Evolutionary conservation across 495 filamentous ascomycete genomes (phyloP).

Genomic region (Penicillium coprophilum): DNA sequence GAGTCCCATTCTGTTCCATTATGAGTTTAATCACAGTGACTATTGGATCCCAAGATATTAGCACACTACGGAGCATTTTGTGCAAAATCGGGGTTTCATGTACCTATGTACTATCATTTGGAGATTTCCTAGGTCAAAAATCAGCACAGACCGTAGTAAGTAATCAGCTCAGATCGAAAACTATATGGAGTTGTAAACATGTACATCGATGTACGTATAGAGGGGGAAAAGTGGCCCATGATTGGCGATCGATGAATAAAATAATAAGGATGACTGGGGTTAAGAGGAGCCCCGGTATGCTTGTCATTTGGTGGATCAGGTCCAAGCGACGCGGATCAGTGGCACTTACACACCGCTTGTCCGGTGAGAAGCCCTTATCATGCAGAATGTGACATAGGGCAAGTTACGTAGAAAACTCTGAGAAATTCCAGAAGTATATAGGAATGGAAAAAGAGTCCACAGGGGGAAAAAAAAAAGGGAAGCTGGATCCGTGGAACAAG

Average conservation of each 20-base stretch:
- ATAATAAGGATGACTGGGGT: conserved; percentile 17
- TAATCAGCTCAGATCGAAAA: conserved; percentile 7
- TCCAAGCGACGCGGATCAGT: conserved; percentile 29
- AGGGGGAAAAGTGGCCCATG: conserved; percentile 17
- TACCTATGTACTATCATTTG: conserved; percentile 4
- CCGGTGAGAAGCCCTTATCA: conserved; percentile 16
- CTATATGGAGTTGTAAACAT: not conserved
- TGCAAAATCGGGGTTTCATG: conserved; percentile 7
- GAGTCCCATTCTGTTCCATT: not conserved
- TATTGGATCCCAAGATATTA: not conserved
- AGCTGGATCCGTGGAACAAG: conserved; percentile 11
- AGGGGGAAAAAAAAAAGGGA: not conserved
- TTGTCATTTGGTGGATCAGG: conserved; percentile 36
- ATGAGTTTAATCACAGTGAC: not conserved
- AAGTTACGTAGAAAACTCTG: not conserved
- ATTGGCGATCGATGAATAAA: conserved; percentile 19
- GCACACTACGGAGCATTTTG: conserved; percentile 5
- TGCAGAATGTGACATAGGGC: not conserved
- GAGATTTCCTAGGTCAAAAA: not conserved
- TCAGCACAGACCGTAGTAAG: conserved; percentile 13
- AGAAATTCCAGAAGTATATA: conserved; percentile 3
- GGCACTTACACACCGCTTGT: conserved; percentile 34
- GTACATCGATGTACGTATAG: not conserved
- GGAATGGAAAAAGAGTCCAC: conserved; percentile 1
- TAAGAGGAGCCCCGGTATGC: conserved; percentile 28